Percentiles rank a stretch among this genome's conserved stretches.
Conservation (phyloP, 2,329 filamentous ascomycete genomes). For the Gliomastix tumulicola region DNA sequence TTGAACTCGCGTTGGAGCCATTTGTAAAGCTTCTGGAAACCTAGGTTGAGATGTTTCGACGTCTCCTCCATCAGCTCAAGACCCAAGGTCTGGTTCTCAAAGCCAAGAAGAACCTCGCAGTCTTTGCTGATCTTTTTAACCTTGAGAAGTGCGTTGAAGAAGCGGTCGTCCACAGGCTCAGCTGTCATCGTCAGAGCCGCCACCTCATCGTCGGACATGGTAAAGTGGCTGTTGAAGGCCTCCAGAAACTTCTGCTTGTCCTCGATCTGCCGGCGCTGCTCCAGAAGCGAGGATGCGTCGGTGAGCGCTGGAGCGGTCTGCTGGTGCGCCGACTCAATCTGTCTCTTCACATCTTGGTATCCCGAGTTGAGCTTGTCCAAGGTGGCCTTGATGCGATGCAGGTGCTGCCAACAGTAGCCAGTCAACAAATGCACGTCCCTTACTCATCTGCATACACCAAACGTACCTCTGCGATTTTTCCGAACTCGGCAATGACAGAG, state of each 20-base stretch:
- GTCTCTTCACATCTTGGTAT: slow-evolving; percentile 72
- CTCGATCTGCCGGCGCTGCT: slow-evolving; percentile 67
- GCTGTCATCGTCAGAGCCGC: slow-evolving; percentile 68
- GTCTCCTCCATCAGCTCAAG: slow-evolving; percentile 88
- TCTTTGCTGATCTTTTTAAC: slow-evolving; percentile 85
- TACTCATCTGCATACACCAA: too few relatives aligned
- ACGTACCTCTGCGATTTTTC: slow-evolving; percentile 75
- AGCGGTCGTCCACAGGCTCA: slow-evolving; percentile 77
- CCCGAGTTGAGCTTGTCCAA: slow-evolving; percentile 73
- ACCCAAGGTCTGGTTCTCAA: slow-evolving; percentile 82
- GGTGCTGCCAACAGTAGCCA: too few relatives aligned
- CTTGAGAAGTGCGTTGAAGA: slow-evolving; percentile 70
- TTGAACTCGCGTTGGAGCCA: slow-evolving; percentile 96
- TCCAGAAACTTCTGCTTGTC: slow-evolving; percentile 71
- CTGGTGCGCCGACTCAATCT: slow-evolving; percentile 67
- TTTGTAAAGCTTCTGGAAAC: slow-evolving; percentile 91
- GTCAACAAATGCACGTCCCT: too few relatives aligned
- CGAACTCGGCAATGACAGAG: slow-evolving; percentile 81
- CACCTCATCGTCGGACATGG: slow-evolving; percentile 75
- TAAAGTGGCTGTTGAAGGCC: slow-evolving; percentile 75
- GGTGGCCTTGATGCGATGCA: slow-evolving; percentile 73
- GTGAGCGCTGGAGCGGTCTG: slow-evolving; percentile 69
- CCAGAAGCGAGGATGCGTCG: slow-evolving; percentile 68
- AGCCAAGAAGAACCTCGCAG: slow-evolving; percentile 81
- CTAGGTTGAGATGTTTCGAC: slow-evolving; percentile 77